Evolutionary conservation across 176 grass and related monocot species (phyloP).

Genomic region (Dactylis glomerata): DNA sequence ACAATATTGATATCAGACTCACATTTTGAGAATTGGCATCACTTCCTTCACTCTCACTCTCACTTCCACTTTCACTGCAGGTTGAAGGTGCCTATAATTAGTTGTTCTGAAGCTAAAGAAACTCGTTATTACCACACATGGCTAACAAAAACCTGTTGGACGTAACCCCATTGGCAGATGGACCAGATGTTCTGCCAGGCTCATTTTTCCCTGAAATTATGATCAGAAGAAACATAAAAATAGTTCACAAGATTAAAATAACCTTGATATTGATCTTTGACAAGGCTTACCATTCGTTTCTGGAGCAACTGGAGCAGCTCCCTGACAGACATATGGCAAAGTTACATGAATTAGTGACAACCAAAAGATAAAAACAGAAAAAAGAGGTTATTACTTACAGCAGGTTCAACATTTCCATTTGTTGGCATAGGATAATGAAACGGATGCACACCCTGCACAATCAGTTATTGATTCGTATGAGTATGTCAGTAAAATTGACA

Average conservation of each 20-base stretch:
- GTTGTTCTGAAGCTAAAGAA: not conserved
- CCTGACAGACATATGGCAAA: conserved; percentile 39
- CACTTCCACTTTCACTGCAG: conserved; percentile 82
- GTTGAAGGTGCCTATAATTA: conserved; percentile 35
- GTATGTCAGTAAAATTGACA: conserved; percentile 18
- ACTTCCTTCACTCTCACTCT: conserved; percentile 91
- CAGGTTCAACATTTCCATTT: conserved; percentile 62
- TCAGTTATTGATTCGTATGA: conserved; percentile 11
- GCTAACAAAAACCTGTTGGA: conserved; percentile 55
- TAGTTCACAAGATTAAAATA: conserved; percentile 34
- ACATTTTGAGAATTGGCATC: conserved; percentile 92
- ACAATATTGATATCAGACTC: conserved; percentile 26
- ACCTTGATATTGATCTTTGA: conserved; percentile 47
- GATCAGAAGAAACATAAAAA: conserved; percentile 47
- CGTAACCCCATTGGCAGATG: conserved; percentile 66
- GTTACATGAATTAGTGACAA: conserved; percentile 22
- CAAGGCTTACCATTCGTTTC: conserved; percentile 67
- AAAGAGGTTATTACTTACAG: conserved; percentile 56
- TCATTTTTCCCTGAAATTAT: conserved; percentile 80
- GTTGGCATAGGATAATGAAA: conserved; percentile 80
- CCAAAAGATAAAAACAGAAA: conserved; percentile 1
- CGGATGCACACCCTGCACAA: conserved; percentile 71
- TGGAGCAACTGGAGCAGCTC: conserved; percentile 42
- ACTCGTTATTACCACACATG: not conserved
- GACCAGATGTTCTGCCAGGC: conserved; percentile 55